Percentiles rank a stretch among this genome's conserved stretches.
phyloP scores from a whole-genome alignment of 805 yeast genomes.

The Candida palmyrensis region DNA sequence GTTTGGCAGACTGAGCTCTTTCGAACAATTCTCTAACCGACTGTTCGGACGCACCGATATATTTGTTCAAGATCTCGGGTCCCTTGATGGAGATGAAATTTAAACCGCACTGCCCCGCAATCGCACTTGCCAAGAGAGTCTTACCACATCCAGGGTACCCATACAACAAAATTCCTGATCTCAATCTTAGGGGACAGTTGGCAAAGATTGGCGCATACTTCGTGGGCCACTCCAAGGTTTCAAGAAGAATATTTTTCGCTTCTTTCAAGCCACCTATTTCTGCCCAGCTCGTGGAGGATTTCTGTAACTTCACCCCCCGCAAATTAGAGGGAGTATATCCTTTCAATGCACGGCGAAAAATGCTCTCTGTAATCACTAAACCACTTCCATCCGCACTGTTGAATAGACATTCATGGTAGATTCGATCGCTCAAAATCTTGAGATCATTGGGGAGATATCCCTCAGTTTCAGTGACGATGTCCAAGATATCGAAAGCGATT shows the following conservation, averaged over 20 bases:
- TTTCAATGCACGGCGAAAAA: conserved; percentile 54
- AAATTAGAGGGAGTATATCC: conserved; percentile 77
- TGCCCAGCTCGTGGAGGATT: conserved; percentile 69
- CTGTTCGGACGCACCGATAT: conserved; percentile 96
- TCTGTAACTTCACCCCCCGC: conserved; percentile 82
- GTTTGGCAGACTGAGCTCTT: conserved; percentile 90
- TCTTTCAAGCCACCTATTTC: conserved; percentile 85
- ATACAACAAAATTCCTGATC: conserved; percentile 86
- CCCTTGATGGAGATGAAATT: conserved; percentile 93
- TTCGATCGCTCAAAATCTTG: conserved; percentile 64
- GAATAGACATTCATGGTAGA: conserved; percentile 47
- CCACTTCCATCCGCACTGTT: conserved; percentile 7
- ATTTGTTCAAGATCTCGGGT: conserved; percentile 91
- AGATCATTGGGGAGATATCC: conserved; percentile 87
- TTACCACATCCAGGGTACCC: conserved; percentile 99
- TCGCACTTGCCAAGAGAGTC: conserved; percentile 87
- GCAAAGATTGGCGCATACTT: conserved; percentile 93
- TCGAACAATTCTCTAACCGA: conserved; percentile 90
- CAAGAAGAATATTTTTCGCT: conserved; percentile 71
- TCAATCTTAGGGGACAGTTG: conserved; percentile 75
- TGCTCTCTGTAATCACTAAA: conserved; percentile 15
- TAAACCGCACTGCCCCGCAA: conserved; percentile 89
- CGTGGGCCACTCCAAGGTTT: conserved; percentile 96
- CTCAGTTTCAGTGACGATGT: conserved; percentile 63
- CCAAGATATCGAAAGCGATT: conserved; percentile 40